A percentile compares a stretch with the other conserved stretches of the same genome.
Conservation (phyloP, 345 rosid species). For the Ceriops zippeliana region DNA sequence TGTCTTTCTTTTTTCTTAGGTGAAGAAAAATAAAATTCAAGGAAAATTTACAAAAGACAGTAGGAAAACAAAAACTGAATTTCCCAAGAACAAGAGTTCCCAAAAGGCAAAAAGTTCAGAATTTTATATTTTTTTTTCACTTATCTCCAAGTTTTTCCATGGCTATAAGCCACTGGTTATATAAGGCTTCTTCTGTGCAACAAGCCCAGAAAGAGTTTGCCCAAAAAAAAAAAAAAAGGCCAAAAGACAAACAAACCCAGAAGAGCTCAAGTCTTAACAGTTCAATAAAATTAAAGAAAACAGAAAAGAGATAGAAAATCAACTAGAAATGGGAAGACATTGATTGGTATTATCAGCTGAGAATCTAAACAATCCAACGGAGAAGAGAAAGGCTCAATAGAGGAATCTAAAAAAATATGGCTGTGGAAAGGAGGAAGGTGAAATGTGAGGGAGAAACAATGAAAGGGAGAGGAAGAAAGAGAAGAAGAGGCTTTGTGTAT, state of each 20-base stretch:
- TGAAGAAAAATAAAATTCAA: slow-evolving; percentile 19
- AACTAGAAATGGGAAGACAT: slow-evolving; percentile 26
- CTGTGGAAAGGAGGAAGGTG: slow-evolving; percentile 37
- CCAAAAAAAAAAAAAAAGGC: slow-evolving; percentile 1
- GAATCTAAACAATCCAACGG: slow-evolving; percentile 57
- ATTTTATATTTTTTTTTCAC: neutral
- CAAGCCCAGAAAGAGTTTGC: slow-evolving; percentile 32
- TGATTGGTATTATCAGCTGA: slow-evolving; percentile 40
- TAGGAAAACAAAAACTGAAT: slow-evolving; percentile 7
- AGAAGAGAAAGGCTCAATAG: slow-evolving; percentile 43
- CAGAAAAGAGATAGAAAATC: slow-evolving; percentile 19
- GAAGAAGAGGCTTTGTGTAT: slow-evolving; percentile 3
- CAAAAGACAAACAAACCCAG: slow-evolving; percentile 6
- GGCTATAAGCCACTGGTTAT: slow-evolving; percentile 26
- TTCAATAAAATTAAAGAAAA: neutral
- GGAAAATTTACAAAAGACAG: slow-evolving; percentile 12
- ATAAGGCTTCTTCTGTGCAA: slow-evolving; percentile 33
- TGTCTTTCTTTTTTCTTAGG: slow-evolving; percentile 33
- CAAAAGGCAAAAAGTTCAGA: slow-evolving; percentile 13
- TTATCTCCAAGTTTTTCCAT: slow-evolving; percentile 30
- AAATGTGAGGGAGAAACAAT: slow-evolving; percentile 25
- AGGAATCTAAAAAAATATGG: slow-evolving; percentile 72
- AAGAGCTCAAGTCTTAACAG: neutral
- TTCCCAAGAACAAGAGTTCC: slow-evolving; percentile 23
- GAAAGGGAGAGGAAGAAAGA: slow-evolving; percentile 12